Percentiles rank a stretch among this genome's conserved stretches.
phyloP scores from a whole-genome alignment of 2,329 filamentous ascomycete species.

The Zarea fungicola region DNA sequence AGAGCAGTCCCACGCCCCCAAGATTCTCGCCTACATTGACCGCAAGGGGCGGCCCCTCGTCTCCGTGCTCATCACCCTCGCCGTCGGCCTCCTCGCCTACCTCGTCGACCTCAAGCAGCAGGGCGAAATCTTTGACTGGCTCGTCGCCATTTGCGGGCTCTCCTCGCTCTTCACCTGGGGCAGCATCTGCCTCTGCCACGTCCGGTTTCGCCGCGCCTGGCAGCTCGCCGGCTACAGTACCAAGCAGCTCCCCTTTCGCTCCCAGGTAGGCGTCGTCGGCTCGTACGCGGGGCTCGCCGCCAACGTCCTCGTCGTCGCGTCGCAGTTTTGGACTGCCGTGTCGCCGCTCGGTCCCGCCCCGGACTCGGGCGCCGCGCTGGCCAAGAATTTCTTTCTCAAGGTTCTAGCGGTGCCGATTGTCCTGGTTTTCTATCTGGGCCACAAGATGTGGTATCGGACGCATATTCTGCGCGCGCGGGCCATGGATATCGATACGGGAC shows the following conservation, averaged over 20 bases:
- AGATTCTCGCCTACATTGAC: slow-evolving; percentile 46
- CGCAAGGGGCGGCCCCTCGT: slow-evolving; percentile 43
- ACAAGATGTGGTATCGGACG: slow-evolving; percentile 64
- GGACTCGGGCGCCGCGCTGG: slow-evolving; percentile 24
- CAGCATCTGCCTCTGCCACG: slow-evolving; percentile 73
- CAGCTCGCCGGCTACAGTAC: slow-evolving; percentile 48
- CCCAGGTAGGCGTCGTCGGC: slow-evolving; percentile 67
- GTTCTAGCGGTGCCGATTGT: slow-evolving; percentile 60
- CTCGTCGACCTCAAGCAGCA: slow-evolving; percentile 34
- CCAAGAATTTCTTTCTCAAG: slow-evolving; percentile 58
- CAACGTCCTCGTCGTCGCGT: slow-evolving; percentile 64
- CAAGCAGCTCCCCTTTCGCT: slow-evolving; percentile 67
- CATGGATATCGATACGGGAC: slow-evolving; percentile 73
- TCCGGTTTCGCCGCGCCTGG: slow-evolving; percentile 61
- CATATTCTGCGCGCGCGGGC: slow-evolving; percentile 55
- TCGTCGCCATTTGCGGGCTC: slow-evolving; percentile 56
- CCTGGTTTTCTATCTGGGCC: slow-evolving; percentile 55
- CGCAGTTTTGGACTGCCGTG: slow-evolving; percentile 69
- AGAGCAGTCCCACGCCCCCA: slow-evolving; percentile 46
- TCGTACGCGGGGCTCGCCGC: slow-evolving; percentile 68
- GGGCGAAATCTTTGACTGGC: slow-evolving; percentile 56
- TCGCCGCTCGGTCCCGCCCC: slow-evolving; percentile 1
- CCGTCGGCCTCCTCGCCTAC: slow-evolving; percentile 41
- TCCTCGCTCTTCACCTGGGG: slow-evolving; percentile 62
- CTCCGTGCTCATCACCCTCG: slow-evolving; percentile 36